Base-by-base conservation (phyloP, 306 rosid species). In the Glycine soja region DNA sequence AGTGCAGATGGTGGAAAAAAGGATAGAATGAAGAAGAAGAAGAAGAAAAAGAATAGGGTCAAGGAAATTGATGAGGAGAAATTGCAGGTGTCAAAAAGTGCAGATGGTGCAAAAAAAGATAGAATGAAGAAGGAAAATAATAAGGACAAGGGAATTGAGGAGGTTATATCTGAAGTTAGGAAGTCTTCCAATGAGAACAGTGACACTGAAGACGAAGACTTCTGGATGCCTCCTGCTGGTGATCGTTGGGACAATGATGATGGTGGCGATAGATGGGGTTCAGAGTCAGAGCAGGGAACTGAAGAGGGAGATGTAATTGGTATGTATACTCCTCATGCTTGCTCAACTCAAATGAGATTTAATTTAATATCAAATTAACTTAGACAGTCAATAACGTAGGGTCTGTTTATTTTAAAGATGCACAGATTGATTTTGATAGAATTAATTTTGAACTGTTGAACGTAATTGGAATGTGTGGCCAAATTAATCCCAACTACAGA, bases 171-270 rank as follows among this genome's bases (percentile, higher is more conserved):
- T 70, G 91, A 85, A 80, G 84, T 77, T 66, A 79, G 84, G 65
- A 75, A 87, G 70, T 71, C 89, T 56, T 66, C 87, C 42, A 81
- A 82, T 52, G 90, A 80, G 59, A 93, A 82, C 47, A 81, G 80
- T 64, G 90, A 84, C 42, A 12, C 68, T 0, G 99, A 89, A 84
- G 97, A 95, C 13, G 88, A 59, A 4, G 94, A 88, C 72, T 90
- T 95, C 73, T 95, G 99, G 99, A 85, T 86, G 86, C 99, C 99
- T 81, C 93, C 94, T 9, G 83, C 30, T 48, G 98, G 97, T 50
- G 90, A 86, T n/a, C 94, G 99, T 7, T 91, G 98, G 99, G 99
- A 93, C 80, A 78, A 84, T 47, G 99, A 95, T 63, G 89, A 89
- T 18, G 93, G 99, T 36, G 89, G 92, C 42, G 92, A 90, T 75